Percentiles rank a stretch among this genome's conserved stretches.
Evolutionary conservation across 2,329 filamentous ascomycete species (phyloP).

Genomic region (Fusarium robinianum): DNA sequence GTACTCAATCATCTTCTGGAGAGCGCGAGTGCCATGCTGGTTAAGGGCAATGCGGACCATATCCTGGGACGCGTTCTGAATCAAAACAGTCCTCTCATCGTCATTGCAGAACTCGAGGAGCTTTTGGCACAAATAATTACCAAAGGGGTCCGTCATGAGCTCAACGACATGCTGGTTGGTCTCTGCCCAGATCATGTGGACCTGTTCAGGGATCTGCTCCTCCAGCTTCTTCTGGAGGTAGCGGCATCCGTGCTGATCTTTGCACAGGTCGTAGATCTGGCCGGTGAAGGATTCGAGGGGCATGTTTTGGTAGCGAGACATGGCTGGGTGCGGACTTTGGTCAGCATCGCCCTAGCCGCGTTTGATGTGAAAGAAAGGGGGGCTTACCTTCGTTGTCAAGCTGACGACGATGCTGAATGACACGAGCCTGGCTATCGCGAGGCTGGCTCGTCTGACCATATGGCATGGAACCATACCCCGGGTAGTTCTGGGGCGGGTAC

Average conservation of each 20-base stretch:
- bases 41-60: slow-evolving; percentile 95
- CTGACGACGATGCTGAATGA: slow-evolving; percentile 75
- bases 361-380: neutral
- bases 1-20: slow-evolving; percentile 99
- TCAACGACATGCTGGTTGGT: slow-evolving; percentile 93
- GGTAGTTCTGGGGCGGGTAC: slow-evolving; percentile 63
- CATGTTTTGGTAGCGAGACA: slow-evolving; percentile 82
- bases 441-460: slow-evolving; percentile 58
- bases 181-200: slow-evolving; percentile 93
- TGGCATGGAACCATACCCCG: slow-evolving; percentile 57
- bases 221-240: slow-evolving; percentile 98
- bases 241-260: slow-evolving; percentile 96
- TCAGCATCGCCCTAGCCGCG: slow-evolving; percentile 36
- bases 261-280: slow-evolving; percentile 88
- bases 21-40: slow-evolving; percentile 91
- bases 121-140: slow-evolving; percentile 99
- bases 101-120: slow-evolving; percentile 93
- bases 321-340: slow-evolving; percentile 51
- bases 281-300: slow-evolving; percentile 79
- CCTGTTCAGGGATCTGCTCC: slow-evolving; percentile 78
- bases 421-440: slow-evolving; percentile 75
- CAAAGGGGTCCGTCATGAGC: slow-evolving; percentile 98
- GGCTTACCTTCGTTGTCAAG: slow-evolving; percentile 70
- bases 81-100: slow-evolving; percentile 89
- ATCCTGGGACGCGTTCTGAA: slow-evolving; percentile 84